Conservation (phyloP, 495 filamentous ascomycete genomes). For the Viridothelium virens region DNA sequence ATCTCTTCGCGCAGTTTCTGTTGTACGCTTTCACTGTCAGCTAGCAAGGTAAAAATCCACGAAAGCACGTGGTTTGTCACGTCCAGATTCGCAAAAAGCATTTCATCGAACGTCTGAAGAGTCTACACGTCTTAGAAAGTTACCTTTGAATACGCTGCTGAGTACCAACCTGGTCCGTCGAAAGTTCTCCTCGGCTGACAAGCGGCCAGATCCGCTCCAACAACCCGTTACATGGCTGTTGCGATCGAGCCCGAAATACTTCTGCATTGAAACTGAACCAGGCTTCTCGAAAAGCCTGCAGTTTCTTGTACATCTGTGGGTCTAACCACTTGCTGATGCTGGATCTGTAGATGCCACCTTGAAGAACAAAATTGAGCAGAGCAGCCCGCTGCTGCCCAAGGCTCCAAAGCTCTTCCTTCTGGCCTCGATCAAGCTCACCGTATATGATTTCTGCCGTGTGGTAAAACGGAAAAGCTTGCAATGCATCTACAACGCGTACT, state of each 20-base stretch:
- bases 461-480: conserved; percentile 11
- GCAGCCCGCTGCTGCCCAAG: not conserved
- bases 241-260: not conserved
- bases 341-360: not conserved
- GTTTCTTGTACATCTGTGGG: not conserved
- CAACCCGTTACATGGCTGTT: too few relatives aligned
- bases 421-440: conserved; percentile 17
- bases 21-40: conserved; percentile 29
- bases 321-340: not conserved
- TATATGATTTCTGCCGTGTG: conserved; percentile 17
- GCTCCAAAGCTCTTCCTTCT: not conserved
- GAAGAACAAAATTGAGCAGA: not conserved
- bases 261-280: not conserved
- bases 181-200: too few relatives aligned
- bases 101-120: conserved; percentile 39
- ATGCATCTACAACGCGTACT: not conserved
- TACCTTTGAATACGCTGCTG: too few relatives aligned
- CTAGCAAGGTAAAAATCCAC: conserved; percentile 37
- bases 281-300: not conserved
- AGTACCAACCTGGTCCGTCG: too few relatives aligned
- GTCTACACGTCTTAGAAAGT: too few relatives aligned
- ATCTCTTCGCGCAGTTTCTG: not conserved
- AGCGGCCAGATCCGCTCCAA: not conserved
- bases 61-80: conserved; percentile 36
- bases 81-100: conserved; percentile 42